Evolutionary conservation across 2,329 filamentous ascomycete species (phyloP), one percentile per base, ranked within the genome.

Genomic region (Cryphonectria carpinicola): DNA sequence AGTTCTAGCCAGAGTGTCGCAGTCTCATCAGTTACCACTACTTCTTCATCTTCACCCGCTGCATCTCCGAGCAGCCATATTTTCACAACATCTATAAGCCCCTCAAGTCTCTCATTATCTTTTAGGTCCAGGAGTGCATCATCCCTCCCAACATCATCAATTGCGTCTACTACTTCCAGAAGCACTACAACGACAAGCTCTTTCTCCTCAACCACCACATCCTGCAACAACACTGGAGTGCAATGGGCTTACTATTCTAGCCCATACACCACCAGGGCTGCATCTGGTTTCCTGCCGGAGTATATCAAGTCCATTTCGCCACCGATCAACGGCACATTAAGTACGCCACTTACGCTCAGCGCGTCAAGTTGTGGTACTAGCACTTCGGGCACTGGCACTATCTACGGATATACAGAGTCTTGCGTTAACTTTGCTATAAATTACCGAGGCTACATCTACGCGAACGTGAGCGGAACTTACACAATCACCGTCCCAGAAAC

Each of bases 391-490:
- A 41, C 22, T 7, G 60, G 19, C 17, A 41, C 11, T 7, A 14
- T 66, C 46, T 66, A 66, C 22, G 64, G 64, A 7, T 19, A 54
- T 8, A n/a, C 49, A 11, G 64, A 54, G 19, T 37, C 46, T n/a
- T 66, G 64, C 28, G 49, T 37, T 19, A 5, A 63, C 35, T 37
- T 66, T 54, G 43, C 64, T 35, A 32, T 66, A 17, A 66, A 66
- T 49, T 66, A 66, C 64, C 64, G 43, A n/a, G 64, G 64, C 28
- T 66, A 66, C 46, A 35, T 66, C 32, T 66, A 66, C 46, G 64
- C 46, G n/a, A 54, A 39, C 28, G 25, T 37, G 32, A 39, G 5
- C 28, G 64, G 64, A 8, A 35, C 28, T 35, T 66, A 54, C 28
- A 66, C 43, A 10, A 37, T 66, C n/a, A 54, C 28, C 28, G 32